These are phyloP conservation scores for Botrytis paeoniae DNA, from an alignment of 2,329 filamentous ascomycete genomes.

Conservation along the genomic window DNA sequence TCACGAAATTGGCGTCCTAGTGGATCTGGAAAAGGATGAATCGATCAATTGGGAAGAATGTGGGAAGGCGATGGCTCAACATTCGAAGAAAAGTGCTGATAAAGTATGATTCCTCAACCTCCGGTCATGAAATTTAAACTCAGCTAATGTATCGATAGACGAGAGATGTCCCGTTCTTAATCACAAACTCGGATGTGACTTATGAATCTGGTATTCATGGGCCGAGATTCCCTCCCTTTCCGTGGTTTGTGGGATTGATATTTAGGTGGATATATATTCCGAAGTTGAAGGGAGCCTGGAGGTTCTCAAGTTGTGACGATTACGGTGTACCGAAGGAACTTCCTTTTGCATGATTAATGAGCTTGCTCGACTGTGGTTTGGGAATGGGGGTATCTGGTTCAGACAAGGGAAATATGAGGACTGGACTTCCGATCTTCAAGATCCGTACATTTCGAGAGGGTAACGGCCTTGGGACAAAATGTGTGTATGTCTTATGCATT, in stretches of 20 bases:
- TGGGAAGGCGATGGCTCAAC: slow-evolving; percentile 28
- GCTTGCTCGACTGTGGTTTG: background rate
- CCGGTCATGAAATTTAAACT: background rate
- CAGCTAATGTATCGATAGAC: slow-evolving; percentile 1
- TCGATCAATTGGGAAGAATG: slow-evolving; percentile 39
- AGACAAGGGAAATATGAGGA: background rate
- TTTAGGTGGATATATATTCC: slow-evolving; percentile 40
- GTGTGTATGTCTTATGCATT: background rate
- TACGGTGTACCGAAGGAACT: slow-evolving; percentile 39
- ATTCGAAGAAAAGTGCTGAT: slow-evolving; percentile 20
- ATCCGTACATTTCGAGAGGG: background rate
- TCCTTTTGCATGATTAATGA: slow-evolving; percentile 38
- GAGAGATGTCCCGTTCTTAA: slow-evolving; percentile 25
- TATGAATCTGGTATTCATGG: slow-evolving; percentile 35
- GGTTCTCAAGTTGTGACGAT: slow-evolving; percentile 39
- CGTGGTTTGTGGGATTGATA: slow-evolving; percentile 35
- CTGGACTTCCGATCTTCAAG: background rate
- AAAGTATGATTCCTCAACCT: slow-evolving; percentile 15
- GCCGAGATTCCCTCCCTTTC: slow-evolving; percentile 33
- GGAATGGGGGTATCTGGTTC: background rate
- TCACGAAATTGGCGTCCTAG: slow-evolving; percentile 43
- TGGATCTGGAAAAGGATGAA: slow-evolving; percentile 37
- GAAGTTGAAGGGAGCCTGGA: slow-evolving; percentile 40
- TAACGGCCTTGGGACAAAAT: background rate
- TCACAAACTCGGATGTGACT: slow-evolving; percentile 29